Conservation (phyloP, 2,329 filamentous ascomycete genomes). For the Aspergillus luchuensis region DNA sequence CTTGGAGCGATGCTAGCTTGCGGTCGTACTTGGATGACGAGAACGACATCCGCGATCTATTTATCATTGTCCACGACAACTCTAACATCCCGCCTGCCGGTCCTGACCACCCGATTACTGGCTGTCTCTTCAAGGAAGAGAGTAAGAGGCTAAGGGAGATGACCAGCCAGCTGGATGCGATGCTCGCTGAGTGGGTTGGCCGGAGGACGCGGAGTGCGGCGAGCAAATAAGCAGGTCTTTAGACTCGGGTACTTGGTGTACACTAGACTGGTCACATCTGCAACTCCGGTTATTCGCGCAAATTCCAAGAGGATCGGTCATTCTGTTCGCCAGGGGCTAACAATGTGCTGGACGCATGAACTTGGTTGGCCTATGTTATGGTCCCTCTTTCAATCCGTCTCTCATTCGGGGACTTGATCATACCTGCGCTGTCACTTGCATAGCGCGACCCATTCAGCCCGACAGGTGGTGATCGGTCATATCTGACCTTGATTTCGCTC, state of each 20-base stretch:
- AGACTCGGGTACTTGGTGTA: background rate
- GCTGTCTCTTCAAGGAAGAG: constrained; percentile 80
- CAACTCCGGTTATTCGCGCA: background rate
- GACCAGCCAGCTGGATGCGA: constrained; percentile 82
- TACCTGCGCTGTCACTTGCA: background rate
- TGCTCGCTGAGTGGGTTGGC: constrained; percentile 77
- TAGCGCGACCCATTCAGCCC: too few relatives aligned
- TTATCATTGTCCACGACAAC: constrained; percentile 91
- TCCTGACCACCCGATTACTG: constrained; percentile 81
- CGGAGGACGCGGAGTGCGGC: constrained; percentile 40
- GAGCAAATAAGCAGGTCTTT: constrained; percentile 18
- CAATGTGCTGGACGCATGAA: constrained; percentile 27
- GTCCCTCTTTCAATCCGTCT: constrained; percentile 15
- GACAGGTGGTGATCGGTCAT: background rate
- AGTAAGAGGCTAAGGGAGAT: constrained; percentile 84
- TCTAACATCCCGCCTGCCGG: constrained; percentile 76
- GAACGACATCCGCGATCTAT: constrained; percentile 82
- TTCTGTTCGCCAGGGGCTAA: constrained; percentile 17
- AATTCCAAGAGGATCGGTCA: background rate
- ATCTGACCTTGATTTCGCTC: constrained; percentile 1
- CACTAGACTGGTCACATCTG: constrained; percentile 1
- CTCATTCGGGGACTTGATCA: constrained; percentile 11
- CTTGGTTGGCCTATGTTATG: constrained; percentile 5
- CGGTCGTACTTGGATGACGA: constrained; percentile 89
- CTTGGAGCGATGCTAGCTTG: constrained; percentile 85